phyloP scores from a whole-genome alignment of 1,139 yeast species.

The Pichia sp. region DNA sequence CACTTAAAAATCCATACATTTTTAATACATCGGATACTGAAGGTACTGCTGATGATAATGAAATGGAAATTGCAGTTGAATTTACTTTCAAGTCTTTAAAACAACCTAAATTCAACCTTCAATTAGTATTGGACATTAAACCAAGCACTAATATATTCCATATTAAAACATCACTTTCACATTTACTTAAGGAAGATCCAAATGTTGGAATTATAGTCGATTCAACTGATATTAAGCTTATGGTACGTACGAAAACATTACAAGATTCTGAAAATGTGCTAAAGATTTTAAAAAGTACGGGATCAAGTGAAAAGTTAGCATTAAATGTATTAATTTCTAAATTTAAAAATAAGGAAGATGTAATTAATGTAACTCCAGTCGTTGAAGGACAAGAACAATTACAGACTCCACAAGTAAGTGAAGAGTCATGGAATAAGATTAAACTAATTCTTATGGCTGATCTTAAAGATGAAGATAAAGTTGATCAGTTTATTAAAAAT shows the following conservation, averaged over 20 bases:
- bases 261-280: slow-evolving; percentile 32
- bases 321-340: slow-evolving; percentile 35
- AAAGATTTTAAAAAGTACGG: slow-evolving; percentile 11
- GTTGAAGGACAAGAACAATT: not conserved
- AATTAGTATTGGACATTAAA: slow-evolving; percentile 21
- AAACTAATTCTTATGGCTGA: slow-evolving; percentile 20
- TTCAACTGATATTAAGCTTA: slow-evolving; percentile 34
- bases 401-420: not conserved
- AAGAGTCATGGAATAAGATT: slow-evolving; percentile 24
- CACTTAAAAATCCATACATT: slow-evolving; percentile 17
- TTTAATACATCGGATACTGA: slow-evolving; percentile 6
- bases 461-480: slow-evolving; percentile 17
- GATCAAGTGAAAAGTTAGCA: slow-evolving; percentile 18
- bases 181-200: slow-evolving; percentile 23
- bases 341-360: slow-evolving; percentile 1
- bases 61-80: slow-evolving; percentile 6
- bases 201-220: slow-evolving; percentile 15
- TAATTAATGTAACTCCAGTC: too few species aligned
- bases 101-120: slow-evolving; percentile 38
- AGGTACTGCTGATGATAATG: slow-evolving; percentile 2
- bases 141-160: slow-evolving; percentile 33
- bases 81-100: slow-evolving; percentile 40
- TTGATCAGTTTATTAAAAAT: slow-evolving; percentile 15
- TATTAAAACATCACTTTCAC: slow-evolving; percentile 30
- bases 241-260: slow-evolving; percentile 45